Evolutionary conservation across 1,139 yeast species (phyloP).

Genomic region (Torulaspora pretoriensis): DNA sequence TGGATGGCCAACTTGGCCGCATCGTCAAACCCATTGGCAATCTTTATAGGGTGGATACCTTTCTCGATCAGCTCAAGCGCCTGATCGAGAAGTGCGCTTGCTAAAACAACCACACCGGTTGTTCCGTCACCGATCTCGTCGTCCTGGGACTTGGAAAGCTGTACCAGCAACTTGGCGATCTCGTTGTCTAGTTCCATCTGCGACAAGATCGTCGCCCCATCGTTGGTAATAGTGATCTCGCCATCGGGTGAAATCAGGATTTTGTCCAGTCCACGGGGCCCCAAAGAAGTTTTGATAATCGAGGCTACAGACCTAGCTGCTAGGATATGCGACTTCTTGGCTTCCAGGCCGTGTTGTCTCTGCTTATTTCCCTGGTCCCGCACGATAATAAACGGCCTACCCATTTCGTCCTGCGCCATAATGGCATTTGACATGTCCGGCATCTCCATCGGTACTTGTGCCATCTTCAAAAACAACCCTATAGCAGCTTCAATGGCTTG

Average conservation of each 20-base stretch:
- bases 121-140: conserved; percentile 99
- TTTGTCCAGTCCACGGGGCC: conserved; percentile 98
- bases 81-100: conserved; percentile 91
- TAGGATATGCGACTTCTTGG: conserved; percentile 88
- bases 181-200: conserved; percentile 96
- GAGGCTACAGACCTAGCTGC: conserved; percentile 97
- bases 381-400: conserved; percentile 96
- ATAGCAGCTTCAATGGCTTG: conserved; percentile 1
- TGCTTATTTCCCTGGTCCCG: conserved; percentile 94
- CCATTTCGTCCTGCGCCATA: conserved; percentile 98
- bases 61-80: conserved; percentile 91
- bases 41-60: conserved; percentile 95
- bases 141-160: conserved; percentile 92
- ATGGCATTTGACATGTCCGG: conserved; percentile 97
- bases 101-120: conserved; percentile 96
- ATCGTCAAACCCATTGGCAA: conserved; percentile 96
- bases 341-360: conserved; percentile 90
- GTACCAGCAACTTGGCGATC: conserved; percentile 92
- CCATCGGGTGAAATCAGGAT: conserved; percentile 92
- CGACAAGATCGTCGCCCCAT: conserved; percentile 93
- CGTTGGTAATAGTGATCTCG: conserved; percentile 95
- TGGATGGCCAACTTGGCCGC: conserved; percentile 88
- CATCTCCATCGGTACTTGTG: conserved; percentile 53
- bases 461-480: conserved; percentile 19
- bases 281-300: conserved; percentile 86